Evolutionary conservation across 1,139 yeast species (phyloP).

Genomic region (Geotrichum histeridarum): DNA sequence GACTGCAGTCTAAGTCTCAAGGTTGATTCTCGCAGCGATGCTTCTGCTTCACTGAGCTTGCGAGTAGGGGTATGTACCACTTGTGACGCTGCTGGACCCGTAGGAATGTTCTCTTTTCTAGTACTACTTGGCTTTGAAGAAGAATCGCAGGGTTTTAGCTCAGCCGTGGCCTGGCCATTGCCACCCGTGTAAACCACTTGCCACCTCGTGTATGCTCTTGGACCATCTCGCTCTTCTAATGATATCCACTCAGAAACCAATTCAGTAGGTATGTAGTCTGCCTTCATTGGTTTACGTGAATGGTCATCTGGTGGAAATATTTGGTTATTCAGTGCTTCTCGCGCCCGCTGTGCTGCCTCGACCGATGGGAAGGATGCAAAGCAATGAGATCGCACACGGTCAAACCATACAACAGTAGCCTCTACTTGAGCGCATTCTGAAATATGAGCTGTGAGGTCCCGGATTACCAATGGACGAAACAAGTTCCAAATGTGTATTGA

Average conservation of each 20-base stretch:
- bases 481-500: conserved; percentile 14
- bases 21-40: conserved; percentile 1
- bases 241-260: conserved; percentile 15
- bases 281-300: conserved; percentile 11
- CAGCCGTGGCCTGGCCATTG: background rate
- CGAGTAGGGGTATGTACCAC: background rate
- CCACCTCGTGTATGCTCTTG: conserved; percentile 14
- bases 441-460: conserved; percentile 6
- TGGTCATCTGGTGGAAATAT: conserved; percentile 11
- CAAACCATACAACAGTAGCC: conserved; percentile 16
- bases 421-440: conserved; percentile 10
- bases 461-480: conserved; percentile 14
- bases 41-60: conserved; percentile 2
- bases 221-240: conserved; percentile 10
- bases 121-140: background rate
- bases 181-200: background rate
- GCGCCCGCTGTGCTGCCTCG: conserved; percentile 7
- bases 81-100: background rate
- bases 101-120: background rate
- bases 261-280: conserved; percentile 14
- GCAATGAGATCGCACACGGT: conserved; percentile 15
- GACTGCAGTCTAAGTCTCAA: conserved; percentile 6
- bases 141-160: background rate
- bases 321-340: conserved; percentile 4
- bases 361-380: conserved; percentile 9